Base-by-base conservation (phyloP, 768 basidiomycete species). In the Panus rudis region DNA sequence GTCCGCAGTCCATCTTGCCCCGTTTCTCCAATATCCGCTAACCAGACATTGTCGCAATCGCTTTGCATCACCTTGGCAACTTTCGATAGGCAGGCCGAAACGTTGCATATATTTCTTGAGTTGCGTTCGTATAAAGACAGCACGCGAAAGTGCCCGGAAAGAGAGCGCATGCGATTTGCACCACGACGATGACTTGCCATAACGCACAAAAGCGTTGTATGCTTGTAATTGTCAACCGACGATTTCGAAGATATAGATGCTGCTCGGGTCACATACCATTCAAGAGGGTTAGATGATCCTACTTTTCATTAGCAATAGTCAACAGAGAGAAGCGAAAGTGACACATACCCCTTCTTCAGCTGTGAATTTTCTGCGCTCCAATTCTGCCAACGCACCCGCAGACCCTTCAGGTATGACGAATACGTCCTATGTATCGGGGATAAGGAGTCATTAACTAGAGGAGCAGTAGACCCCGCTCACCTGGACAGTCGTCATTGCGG, bases 351-450 rank as follows among this genome's bases (percentile, higher is more conserved):
- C 96, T 76, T 99, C 96, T 63, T 98, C 93, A 0, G 93, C 92
- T 0, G 92, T 98, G 55, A 98, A 98, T 60, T 98, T 98, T 45
- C 96, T 69, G 39, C 92, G 73, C 62, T 98, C 93, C 12, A 98
- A 67, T 62, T 98, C 94, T 3, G 87, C 92, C 24, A 91, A 60
- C 1, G 91, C 90, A 11, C 90, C 90, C 4, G 78, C 73, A 6
- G 84, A 79, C 4, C 92, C 92, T 2, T 92, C 88, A 3, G 86
- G 83, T 43, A 89, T 88, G 20, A 93, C 62, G 59, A 99, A 99
- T 2, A 84, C 80, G 54, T 97, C 92, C 90, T 96, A 13, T n/a
- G 24, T 22, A 13, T 16, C 16, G 14, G 23, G 31, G 13, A 30
- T 13, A 14, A 26, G 16, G 22, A 24, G 25, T 41, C 34, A 6